A percentile compares a stretch with the other conserved stretches of the same genome.
These are phyloP conservation scores for Breynia disticha DNA, from an alignment of 441 rosid genomes.

Conservation along the genomic window DNA sequence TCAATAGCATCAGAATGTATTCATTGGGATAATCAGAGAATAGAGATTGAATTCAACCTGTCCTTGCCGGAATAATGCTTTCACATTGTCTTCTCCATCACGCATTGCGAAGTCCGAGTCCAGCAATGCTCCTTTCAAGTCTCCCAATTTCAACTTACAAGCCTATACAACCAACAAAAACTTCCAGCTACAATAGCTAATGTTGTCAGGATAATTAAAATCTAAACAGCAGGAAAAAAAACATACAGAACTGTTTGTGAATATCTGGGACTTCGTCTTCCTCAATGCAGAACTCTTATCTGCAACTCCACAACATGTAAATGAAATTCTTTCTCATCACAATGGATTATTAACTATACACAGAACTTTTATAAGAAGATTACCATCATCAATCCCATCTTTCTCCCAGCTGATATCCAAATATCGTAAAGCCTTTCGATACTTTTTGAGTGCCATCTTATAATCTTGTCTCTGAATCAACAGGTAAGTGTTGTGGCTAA, in stretches of 20 bases:
- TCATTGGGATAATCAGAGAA: background rate
- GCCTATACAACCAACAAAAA: constrained; percentile 38
- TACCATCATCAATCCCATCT: constrained; percentile 91
- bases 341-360: background rate
- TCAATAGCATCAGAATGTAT: background rate
- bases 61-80: constrained; percentile 94
- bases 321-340: background rate
- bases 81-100: constrained; percentile 72
- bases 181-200: background rate
- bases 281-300: constrained; percentile 73
- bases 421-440: constrained; percentile 79
- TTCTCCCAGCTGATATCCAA: constrained; percentile 98
- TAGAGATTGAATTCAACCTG: constrained; percentile 40
- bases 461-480: constrained; percentile 67
- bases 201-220: background rate
- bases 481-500: background rate
- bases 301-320: constrained; percentile 24
- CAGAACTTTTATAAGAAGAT: background rate
- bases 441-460: constrained; percentile 89
- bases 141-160: constrained; percentile 73
- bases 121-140: constrained; percentile 75
- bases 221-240: constrained; percentile 1
- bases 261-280: constrained; percentile 80
- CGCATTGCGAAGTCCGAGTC: constrained; percentile 88
- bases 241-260: constrained; percentile 87